Evolutionary conservation across 345 rosid genomes (phyloP).

Genomic region (Syzygium oleosum): DNA sequence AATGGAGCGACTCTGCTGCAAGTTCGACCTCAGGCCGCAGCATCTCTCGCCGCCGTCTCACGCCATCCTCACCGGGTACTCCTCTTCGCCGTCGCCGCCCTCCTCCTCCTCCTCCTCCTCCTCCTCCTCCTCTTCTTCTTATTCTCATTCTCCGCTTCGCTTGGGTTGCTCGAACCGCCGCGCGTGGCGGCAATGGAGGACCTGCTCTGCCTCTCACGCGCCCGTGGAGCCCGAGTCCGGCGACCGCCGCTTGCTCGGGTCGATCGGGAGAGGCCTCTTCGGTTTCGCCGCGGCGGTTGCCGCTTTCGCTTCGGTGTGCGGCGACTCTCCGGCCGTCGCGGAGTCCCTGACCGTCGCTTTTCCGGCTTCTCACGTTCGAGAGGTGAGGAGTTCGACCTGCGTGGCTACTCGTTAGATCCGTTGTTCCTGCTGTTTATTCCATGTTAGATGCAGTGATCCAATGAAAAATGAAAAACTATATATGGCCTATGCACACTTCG

Average conservation of each 20-base stretch:
- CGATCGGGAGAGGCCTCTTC: slow-evolving; percentile 34
- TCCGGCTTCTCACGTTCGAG: slow-evolving; percentile 74
- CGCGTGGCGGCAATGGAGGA: slow-evolving; percentile 10
- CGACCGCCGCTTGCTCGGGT: slow-evolving; percentile 11
- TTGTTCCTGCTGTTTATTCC: background rate
- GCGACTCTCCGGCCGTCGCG: slow-evolving; percentile 59
- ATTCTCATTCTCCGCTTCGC: slow-evolving; percentile 6
- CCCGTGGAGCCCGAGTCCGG: background rate
- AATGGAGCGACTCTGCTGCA: slow-evolving; percentile 33
- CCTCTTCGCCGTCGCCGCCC: background rate
- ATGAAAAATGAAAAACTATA: background rate
- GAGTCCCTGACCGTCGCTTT: slow-evolving; percentile 74
- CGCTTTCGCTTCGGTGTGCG: slow-evolving; percentile 36
- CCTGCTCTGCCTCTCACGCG: slow-evolving; percentile 11
- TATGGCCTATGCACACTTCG: background rate
- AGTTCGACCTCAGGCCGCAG: slow-evolving; percentile 11
- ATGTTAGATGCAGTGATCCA: background rate
- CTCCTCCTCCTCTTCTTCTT: background rate
- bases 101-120: background rate
- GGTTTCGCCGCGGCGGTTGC: slow-evolving; percentile 50
- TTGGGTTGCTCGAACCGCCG: slow-evolving; percentile 7
- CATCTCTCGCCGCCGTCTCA: slow-evolving; percentile 5
- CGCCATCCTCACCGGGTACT: slow-evolving; percentile 17
- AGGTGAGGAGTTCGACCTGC: slow-evolving; percentile 29
- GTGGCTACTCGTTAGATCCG: background rate